Evolutionary conservation across 2,329 filamentous ascomycete species (phyloP).

Genomic region (Colletotrichum tofieldiae): DNA sequence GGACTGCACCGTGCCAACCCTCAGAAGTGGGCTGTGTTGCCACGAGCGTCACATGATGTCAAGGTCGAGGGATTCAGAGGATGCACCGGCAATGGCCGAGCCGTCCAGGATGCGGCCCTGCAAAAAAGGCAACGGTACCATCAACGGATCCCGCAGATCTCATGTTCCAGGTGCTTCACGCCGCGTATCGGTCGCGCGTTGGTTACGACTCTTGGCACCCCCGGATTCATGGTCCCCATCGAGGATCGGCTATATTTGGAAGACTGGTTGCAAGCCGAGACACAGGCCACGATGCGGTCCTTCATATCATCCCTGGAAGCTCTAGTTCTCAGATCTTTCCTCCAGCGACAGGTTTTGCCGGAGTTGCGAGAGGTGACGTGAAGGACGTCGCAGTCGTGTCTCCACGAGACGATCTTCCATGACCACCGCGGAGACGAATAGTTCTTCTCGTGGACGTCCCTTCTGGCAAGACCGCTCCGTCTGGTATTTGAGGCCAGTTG

Average conservation of each 20-base stretch:
- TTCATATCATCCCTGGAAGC: conserved; percentile 2
- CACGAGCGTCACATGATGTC: conserved; percentile 23
- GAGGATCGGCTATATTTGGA: conserved; percentile 26
- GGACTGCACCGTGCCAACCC: conserved; percentile 23
- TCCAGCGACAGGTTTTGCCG: conserved; percentile 25
- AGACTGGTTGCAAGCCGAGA: conserved; percentile 18
- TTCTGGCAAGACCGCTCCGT: not conserved
- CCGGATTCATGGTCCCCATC: conserved; percentile 18
- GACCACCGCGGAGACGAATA: conserved; percentile 12
- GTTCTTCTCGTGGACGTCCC: conserved; percentile 13
- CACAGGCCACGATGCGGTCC: conserved; percentile 22
- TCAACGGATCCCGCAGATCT: conserved; percentile 6
- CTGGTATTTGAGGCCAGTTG: conserved; percentile 8
- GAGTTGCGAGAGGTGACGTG: conserved; percentile 15
- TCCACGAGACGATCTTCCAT: conserved; percentile 7
- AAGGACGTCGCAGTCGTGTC: conserved; percentile 14
- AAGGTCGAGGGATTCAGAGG: conserved; percentile 1
- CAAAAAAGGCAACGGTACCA: not conserved
- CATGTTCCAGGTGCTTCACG: conserved; percentile 21
- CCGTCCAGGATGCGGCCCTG: conserved; percentile 16
- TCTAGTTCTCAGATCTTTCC: conserved; percentile 7
- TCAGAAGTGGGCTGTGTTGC: conserved; percentile 32
- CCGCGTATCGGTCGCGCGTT: conserved; percentile 18
- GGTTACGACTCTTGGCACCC: conserved; percentile 34
- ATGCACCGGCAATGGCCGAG: conserved; percentile 27